Percentiles rank a stretch among this genome's conserved stretches.
Evolutionary conservation across 192 early-diverging fungal species (phyloP).

Genomic region (Coemansia sp.): DNA sequence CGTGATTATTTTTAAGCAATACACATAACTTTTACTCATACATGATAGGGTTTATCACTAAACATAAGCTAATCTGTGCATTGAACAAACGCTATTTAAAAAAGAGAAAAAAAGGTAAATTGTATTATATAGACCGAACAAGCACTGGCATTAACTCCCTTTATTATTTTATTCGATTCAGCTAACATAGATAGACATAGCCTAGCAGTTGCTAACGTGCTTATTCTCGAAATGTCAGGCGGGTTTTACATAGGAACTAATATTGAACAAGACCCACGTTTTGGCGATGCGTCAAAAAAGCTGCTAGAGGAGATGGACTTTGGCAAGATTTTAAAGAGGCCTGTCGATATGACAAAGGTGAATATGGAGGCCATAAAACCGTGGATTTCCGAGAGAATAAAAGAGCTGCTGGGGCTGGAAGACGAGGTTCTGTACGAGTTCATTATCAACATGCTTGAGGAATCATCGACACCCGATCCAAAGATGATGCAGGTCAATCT

Average conservation of each 20-base stretch:
- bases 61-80: neutral
- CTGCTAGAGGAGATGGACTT: slow-evolving; percentile 25
- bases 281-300: slow-evolving; percentile 41
- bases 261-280: slow-evolving; percentile 49
- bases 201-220: neutral
- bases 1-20: neutral
- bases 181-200: neutral
- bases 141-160: neutral
- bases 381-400: slow-evolving; percentile 79
- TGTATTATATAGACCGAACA: neutral
- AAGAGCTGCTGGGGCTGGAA: slow-evolving; percentile 80
- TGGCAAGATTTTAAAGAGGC: slow-evolving; percentile 32
- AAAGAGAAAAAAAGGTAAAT: neutral
- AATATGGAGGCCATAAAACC: slow-evolving; percentile 83
- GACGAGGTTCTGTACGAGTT: slow-evolving; percentile 93
- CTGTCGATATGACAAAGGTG: slow-evolving; percentile 78
- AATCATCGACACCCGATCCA: slow-evolving; percentile 74
- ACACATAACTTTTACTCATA: neutral
- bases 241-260: slow-evolving; percentile 45
- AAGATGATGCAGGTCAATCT: slow-evolving; percentile 92
- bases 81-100: neutral
- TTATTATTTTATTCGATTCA: neutral
- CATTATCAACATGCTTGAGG: slow-evolving; percentile 80
- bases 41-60: neutral
- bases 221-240: slow-evolving; percentile 19